A percentile compares a stretch with the other conserved stretches of the same genome.
These are phyloP conservation scores for Chaetomiaceae sp. DNA, from an alignment of 2,329 filamentous ascomycete species.

Conservation along the genomic window DNA sequence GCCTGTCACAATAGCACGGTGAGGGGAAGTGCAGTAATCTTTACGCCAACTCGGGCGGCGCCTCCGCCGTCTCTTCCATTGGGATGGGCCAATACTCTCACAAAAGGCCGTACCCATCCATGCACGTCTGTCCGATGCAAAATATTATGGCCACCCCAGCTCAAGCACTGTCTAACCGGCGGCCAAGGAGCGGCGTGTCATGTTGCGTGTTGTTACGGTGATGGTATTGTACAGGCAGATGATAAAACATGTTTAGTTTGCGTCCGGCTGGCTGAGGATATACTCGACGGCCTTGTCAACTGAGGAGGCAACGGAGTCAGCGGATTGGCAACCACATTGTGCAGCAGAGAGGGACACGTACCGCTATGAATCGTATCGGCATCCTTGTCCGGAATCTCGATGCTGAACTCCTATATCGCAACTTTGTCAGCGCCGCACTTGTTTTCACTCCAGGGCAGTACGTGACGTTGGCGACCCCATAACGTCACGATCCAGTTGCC, in stretches of 20 bases:
- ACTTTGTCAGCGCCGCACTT: conserved; percentile 1
- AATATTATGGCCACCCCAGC: conserved; percentile 3
- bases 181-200: conserved; percentile 13
- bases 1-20: no score
- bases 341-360: conserved; percentile 46
- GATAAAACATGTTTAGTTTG: conserved; percentile 50
- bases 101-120: background rate
- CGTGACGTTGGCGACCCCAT: no score
- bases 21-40: no score
- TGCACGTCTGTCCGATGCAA: background rate
- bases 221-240: conserved; percentile 21
- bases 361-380: conserved; percentile 90
- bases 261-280: conserved; percentile 88
- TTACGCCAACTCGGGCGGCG: no score
- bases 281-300: conserved; percentile 94
- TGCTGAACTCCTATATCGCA: conserved; percentile 60
- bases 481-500: no score
- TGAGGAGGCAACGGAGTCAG: conserved; percentile 35
- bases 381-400: conserved; percentile 97
- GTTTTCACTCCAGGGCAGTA: background rate
- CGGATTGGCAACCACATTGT: background rate
- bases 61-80: background rate
- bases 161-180: conserved; percentile 11
- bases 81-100: background rate
- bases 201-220: conserved; percentile 18